Base-by-base conservation (phyloP, 2,329 filamentous ascomycete species). In the Xylariaceae sp. region DNA sequence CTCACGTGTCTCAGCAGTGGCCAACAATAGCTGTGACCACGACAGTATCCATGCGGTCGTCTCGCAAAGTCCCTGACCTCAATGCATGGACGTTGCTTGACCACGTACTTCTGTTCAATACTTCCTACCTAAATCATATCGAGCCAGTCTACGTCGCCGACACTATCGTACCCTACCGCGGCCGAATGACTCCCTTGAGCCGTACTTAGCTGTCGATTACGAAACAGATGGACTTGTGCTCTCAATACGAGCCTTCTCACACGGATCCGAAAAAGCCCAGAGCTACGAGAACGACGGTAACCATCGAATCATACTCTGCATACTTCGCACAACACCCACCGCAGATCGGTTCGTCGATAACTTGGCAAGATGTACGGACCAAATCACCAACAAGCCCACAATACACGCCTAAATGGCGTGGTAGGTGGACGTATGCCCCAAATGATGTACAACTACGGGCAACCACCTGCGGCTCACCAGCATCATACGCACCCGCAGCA, bases 341-440 rank as follows among this genome's bases (percentile, higher is more conserved):
- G 31, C 30, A 14, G 36, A 28, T 38, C 31, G 16, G 31, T 37
- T 18, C 30, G 37, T 29, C 12, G 29, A 39, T 13, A 33, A 36
- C 31, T 63, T 60, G 24, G 36, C 65, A 72, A 73, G 61, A 88
- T 88, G 84, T 88, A 83, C 71, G 79, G 78, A 58, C 81, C 85
- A 63, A 73, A 72, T 59, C 80, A 76, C 60, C 80, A 85, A 60
- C 80, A 82, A 66, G 78, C 79, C 61, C 84, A 87, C 61, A 81
- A 81, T 68, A 76, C 76, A 66, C 81, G 85, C 66, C 75, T 88
- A 64, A 88, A 88, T 66, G 83, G 82, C 54, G 78, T 78, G 47
- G 74, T 75, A 18, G 71, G 70, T 47, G 75, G 78, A 48, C 73
- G 75, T 50, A 70, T 6, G 71, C 50, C 48, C 36, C 76, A 74